Conservation (phyloP, 768 basidiomycete genomes). For the Scleroderma citrinum region DNA sequence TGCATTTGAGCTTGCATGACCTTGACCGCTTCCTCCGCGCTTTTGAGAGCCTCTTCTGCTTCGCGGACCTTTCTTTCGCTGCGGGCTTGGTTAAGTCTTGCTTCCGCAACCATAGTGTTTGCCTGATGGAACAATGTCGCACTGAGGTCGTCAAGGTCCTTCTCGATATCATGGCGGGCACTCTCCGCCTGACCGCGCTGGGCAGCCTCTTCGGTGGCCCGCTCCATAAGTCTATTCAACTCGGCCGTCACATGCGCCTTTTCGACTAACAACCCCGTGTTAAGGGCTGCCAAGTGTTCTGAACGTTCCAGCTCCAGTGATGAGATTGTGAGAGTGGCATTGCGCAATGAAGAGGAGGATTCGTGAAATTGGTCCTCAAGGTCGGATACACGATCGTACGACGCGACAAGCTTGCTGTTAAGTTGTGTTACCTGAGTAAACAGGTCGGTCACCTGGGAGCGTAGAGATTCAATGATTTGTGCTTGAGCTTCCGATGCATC, state of each 20-base stretch:
- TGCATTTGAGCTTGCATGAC: conserved; percentile 87
- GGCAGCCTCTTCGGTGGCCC: conserved; percentile 91
- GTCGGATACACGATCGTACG: conserved; percentile 88
- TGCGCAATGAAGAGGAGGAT: conserved; percentile 49
- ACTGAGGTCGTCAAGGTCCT: conserved; percentile 92
- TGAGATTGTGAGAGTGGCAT: conserved; percentile 60
- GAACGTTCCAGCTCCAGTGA: conserved; percentile 81
- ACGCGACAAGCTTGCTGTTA: conserved; percentile 87
- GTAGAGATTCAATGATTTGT: conserved; percentile 75
- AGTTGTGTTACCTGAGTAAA: conserved; percentile 87
- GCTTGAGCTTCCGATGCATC: conserved; percentile 63
- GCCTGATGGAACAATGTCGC: conserved; percentile 87
- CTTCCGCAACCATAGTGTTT: conserved; percentile 97
- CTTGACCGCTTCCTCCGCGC: conserved; percentile 83
- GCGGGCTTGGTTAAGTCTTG: conserved; percentile 56
- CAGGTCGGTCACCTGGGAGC: conserved; percentile 77
- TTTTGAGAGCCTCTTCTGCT: conserved; percentile 69
- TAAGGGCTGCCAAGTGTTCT: conserved; percentile 83
- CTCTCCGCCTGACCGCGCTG: conserved; percentile 86
- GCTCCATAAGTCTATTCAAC: conserved; percentile 89
- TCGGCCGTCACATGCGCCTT: conserved; percentile 85
- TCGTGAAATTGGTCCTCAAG: conserved; percentile 87
- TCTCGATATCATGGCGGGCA: conserved; percentile 78
- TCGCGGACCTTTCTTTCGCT: conserved; percentile 73
- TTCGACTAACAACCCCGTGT: conserved; percentile 90